Evolutionary conservation across 1,284 basidiomycete genomes (phyloP), one percentile per base, ranked within the genome.

Genomic region (Leccinum solheimii): DNA sequence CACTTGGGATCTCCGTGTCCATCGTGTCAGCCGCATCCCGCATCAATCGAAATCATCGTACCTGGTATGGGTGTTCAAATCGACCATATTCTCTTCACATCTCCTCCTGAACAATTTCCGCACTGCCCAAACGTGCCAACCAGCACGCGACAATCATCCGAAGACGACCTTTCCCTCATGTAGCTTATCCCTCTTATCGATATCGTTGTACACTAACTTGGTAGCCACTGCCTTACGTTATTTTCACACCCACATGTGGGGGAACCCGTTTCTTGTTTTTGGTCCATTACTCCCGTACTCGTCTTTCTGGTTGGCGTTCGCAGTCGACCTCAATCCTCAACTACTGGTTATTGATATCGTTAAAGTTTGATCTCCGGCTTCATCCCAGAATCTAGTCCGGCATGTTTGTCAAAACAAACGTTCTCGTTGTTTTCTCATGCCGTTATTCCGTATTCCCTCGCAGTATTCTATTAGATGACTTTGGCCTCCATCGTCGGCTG

Each of bases 141-240:
- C 43, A 45, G 43, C 43, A 49, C 56, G 14, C 40, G 66, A 23
- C 57, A 59, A 51, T 59, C 56, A n/a, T 58, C 55, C 27, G 14
- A 52, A 49, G 21, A 4, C 19, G 57, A 63, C 52, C 10, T 55
- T 43, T 57, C 26, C 40, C 54, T 56, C 57, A 54, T 62, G 30
- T 30, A 32, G 30, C 34, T 13, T 36, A 13, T 49, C n/a, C 38
- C 54, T 23, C 60, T 66, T 66, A 58, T 36, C 34, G 34, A 36
- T 36, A 36, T 68, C 59, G 40, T 34, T 49, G 26, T 50, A 56
- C 49, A 27, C 26, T 48, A 45, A 50, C 51, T 21, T 23, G 16
- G 34, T 10, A 10, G n/a, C 34, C 26, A 23, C 43, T 27, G 30
- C 26, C 13, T 69, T 68, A 69, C 68, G 68, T 72, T 49, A 68